A percentile compares a stretch with the other conserved stretches of the same genome.
Conservation (phyloP, 75 land plant genomes). For the Cupressus sempervirens region DNA sequence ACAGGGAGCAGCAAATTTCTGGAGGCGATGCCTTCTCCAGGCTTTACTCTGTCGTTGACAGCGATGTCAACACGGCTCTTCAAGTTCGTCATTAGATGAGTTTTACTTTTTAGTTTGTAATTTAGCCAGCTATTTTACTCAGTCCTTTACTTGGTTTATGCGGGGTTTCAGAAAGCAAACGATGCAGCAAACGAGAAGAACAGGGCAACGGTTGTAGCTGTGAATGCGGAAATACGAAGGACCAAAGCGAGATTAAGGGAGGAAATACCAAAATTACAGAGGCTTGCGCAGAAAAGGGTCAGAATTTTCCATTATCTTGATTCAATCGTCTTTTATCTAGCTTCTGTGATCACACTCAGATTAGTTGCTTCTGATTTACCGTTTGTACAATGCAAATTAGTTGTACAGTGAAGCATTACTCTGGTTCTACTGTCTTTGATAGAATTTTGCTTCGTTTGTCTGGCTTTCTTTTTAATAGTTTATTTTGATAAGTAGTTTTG, state of each 20-base stretch:
- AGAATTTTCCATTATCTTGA: background rate
- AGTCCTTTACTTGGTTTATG: background rate
- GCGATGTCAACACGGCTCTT: conserved; percentile 60
- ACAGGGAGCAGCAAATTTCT: conserved; percentile 39
- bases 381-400: background rate
- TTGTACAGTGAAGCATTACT: background rate
- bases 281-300: conserved; percentile 73
- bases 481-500: background rate
- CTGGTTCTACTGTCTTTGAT: background rate
- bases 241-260: conserved; percentile 65
- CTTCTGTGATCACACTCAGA: background rate
- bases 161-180: conserved; percentile 56
- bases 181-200: conserved; percentile 67
- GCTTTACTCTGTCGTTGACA: conserved; percentile 62
- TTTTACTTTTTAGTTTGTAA: background rate
- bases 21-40: conserved; percentile 71
- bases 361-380: background rate
- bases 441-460: background rate
- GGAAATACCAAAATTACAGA: conserved; percentile 77
- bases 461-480: background rate
- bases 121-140: background rate
- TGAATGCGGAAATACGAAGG: conserved; percentile 89
- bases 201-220: conserved; percentile 61
- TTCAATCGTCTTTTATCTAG: background rate
- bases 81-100: conserved; percentile 25